Percentiles rank a stretch among this genome's conserved stretches.
Evolutionary conservation across 2,329 filamentous ascomycete species (phyloP).

Genomic region (Arthroderma sp.): DNA sequence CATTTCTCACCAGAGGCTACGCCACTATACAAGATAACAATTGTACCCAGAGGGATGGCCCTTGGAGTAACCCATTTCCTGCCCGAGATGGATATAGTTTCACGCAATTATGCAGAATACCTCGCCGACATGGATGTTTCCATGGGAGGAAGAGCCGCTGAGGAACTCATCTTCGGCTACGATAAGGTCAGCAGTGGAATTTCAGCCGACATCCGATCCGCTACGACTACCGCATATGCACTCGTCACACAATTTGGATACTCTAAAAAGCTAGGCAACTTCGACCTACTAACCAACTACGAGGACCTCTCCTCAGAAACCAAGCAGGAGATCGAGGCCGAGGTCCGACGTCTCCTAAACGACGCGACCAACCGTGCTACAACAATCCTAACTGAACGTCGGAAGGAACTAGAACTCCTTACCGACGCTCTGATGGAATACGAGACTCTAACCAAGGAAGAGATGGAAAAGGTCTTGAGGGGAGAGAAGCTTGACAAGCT

Average conservation of each 20-base stretch:
- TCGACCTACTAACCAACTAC: conserved; percentile 75
- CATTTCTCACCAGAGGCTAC: conserved; percentile 65
- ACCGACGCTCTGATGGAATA: conserved; percentile 87
- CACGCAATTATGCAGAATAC: conserved; percentile 72
- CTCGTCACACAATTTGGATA: conserved; percentile 88
- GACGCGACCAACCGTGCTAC: conserved; percentile 65
- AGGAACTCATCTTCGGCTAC: conserved; percentile 83
- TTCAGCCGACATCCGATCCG: conserved; percentile 65
- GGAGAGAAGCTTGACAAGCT: conserved; percentile 71
- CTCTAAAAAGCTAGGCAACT: conserved; percentile 74
- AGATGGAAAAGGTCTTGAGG: conserved; percentile 79
- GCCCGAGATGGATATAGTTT: conserved; percentile 86
- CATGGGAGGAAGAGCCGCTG: conserved; percentile 75
- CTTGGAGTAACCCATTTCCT: conserved; percentile 80
- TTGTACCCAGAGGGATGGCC: conserved; percentile 76
- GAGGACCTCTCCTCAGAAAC: conserved; percentile 72
- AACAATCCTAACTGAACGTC: conserved; percentile 57
- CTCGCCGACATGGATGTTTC: conserved; percentile 65
- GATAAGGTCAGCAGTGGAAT: conserved; percentile 86
- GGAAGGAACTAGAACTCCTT: conserved; percentile 74
- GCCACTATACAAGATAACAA: conserved; percentile 91
- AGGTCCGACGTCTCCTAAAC: conserved; percentile 74
- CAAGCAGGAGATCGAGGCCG: conserved; percentile 70
- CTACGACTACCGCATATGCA: conserved; percentile 68
- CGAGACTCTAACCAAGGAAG: conserved; percentile 76